These are phyloP conservation scores for Vicia sativa DNA, from an alignment of 306 rosid species.

Conservation along the genomic window DNA sequence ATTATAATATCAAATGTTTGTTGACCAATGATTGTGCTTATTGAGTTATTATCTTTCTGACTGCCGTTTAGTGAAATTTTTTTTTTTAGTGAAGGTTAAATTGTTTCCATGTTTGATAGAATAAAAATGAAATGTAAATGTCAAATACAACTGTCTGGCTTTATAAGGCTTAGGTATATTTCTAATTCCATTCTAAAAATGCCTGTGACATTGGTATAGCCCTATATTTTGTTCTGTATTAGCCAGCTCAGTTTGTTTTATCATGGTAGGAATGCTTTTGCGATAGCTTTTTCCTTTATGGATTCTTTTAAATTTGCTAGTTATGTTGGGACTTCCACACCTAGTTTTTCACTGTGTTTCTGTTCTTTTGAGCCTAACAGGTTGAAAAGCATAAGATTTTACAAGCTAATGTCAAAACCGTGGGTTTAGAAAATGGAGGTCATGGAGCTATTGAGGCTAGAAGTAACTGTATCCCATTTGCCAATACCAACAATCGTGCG, in stretches of 20 bases:
- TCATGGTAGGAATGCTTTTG: not conserved
- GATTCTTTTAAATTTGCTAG: constrained; percentile 22
- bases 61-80: constrained; percentile 22
- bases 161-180: not conserved
- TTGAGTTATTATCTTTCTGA: not conserved
- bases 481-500: constrained; percentile 40
- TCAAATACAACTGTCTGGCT: constrained; percentile 21
- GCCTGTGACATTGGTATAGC: constrained; percentile 23
- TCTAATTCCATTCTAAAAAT: constrained; percentile 1
- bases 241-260: constrained; percentile 4
- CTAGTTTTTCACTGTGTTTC: constrained; percentile 4
- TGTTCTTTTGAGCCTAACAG: constrained; percentile 46
- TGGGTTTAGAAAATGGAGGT: constrained; percentile 48
- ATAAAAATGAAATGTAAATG: constrained; percentile 21
- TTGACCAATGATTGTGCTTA: constrained; percentile 19
- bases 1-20: not conserved
- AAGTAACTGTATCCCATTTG: constrained; percentile 35
- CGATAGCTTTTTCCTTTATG: constrained; percentile 17
- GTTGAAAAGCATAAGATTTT: constrained; percentile 88
- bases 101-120: constrained; percentile 26
- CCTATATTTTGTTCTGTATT: not conserved
- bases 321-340: not conserved
- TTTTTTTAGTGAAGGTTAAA: not conserved
- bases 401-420: constrained; percentile 57
- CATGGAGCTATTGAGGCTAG: constrained; percentile 39